phyloP scores from a whole-genome alignment of 169 alveolate species.

The Cryptosporidium parvum region DNA sequence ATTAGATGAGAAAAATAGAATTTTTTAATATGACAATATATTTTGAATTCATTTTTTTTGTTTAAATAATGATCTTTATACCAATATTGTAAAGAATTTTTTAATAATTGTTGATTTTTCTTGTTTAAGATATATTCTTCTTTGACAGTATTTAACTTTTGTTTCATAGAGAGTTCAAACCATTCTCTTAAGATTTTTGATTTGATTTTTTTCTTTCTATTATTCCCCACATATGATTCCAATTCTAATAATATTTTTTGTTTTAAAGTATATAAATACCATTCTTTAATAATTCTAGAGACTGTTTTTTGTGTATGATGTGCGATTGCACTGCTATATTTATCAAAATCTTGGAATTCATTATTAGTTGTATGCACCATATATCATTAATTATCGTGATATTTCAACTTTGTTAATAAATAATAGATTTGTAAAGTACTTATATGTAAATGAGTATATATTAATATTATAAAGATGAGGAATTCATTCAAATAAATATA shows the following conservation, averaged over 20 bases:
- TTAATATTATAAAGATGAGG: too few relatives aligned
- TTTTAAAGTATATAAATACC: constrained; percentile 50
- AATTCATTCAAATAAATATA: too few relatives aligned
- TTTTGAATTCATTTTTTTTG: not conserved
- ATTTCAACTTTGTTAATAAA: not conserved
- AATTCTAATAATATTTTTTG: constrained; percentile 18
- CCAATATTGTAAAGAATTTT: constrained; percentile 12
- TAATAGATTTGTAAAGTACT: too few relatives aligned
- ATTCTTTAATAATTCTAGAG: constrained; percentile 47
- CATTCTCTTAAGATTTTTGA: constrained; percentile 11
- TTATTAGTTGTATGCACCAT: not conserved
- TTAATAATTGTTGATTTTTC: not conserved
- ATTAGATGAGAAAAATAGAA: not conserved
- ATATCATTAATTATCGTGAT: not conserved
- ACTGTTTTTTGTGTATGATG: constrained; percentile 40
- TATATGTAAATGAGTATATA: too few relatives aligned
- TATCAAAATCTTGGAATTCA: constrained; percentile 4
- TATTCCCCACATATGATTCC: constrained; percentile 25
- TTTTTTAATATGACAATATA: not conserved
- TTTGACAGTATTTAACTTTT: constrained; percentile 19
- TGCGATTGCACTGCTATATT: constrained; percentile 56
- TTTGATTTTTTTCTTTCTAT: not conserved
- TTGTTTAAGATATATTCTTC: constrained; percentile 11
- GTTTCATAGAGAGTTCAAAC: constrained; percentile 34
- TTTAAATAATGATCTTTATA: constrained; percentile 41